Conservation (phyloP, 495 filamentous ascomycete species). For the Pseudoneurospora amorphoporcata region DNA sequence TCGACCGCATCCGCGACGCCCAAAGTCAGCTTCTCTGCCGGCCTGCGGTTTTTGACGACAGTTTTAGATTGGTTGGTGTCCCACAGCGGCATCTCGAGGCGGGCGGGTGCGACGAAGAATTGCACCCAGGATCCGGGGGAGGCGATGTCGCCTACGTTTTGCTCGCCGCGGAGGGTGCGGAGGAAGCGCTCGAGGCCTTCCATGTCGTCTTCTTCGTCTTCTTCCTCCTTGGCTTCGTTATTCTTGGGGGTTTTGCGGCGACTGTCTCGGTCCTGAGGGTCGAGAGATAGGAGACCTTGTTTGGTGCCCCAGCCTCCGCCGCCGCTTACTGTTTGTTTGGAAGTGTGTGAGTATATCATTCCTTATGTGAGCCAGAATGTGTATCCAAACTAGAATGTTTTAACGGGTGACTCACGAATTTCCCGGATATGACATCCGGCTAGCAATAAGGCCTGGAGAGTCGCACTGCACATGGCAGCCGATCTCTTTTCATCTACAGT, state of each 20-base stretch:
- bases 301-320: conserved; percentile 89
- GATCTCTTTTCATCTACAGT: not conserved
- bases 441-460: conserved; percentile 7
- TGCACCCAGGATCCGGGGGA: conserved; percentile 37
- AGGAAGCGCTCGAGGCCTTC: conserved; percentile 24
- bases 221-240: conserved; percentile 10
- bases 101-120: conserved; percentile 32
- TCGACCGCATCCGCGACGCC: not conserved
- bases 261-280: conserved; percentile 43
- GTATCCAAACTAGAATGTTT: not conserved
- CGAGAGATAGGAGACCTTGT: conserved; percentile 70
- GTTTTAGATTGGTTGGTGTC: not conserved
- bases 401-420: conserved; percentile 36
- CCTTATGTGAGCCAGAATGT: not conserved
- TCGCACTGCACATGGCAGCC: not conserved
- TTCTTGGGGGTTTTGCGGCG: conserved; percentile 13
- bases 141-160: conserved; percentile 20
- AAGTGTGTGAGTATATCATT: conserved; percentile 1
- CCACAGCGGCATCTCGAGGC: conserved; percentile 7
- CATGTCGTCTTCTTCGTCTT: conserved; percentile 18
- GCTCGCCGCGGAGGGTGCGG: conserved; percentile 15
- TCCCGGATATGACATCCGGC: conserved; percentile 48
- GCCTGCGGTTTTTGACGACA: not conserved
- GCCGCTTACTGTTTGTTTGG: conserved; percentile 52
- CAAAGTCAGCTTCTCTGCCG: not conserved